Conservation (phyloP, 1,139 yeast species). For the Pneumocystis murina region DNA sequence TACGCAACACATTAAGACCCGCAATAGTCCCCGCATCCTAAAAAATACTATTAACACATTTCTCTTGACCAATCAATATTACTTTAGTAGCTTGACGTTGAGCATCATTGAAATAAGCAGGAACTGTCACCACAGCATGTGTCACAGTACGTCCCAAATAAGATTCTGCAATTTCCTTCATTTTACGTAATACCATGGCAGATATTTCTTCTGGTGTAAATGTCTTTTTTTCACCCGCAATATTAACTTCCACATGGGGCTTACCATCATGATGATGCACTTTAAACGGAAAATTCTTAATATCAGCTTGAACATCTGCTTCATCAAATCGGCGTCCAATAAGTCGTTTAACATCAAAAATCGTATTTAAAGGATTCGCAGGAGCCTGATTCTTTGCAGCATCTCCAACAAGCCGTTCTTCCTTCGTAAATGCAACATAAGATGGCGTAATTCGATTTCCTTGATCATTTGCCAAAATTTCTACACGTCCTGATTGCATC, state of each 20-base stretch:
- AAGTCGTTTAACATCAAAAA: slow-evolving; percentile 63
- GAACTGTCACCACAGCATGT: slow-evolving; percentile 91
- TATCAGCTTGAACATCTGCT: slow-evolving; percentile 63
- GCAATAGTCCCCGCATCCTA: slow-evolving; percentile 89
- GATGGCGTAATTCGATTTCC: slow-evolving; percentile 93
- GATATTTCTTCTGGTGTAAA: slow-evolving; percentile 86
- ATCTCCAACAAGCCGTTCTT: slow-evolving; percentile 83
- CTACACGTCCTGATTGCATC: slow-evolving; percentile 82
- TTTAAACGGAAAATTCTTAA: slow-evolving; percentile 65
- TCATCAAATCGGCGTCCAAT: slow-evolving; percentile 69
- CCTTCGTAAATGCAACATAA: slow-evolving; percentile 70
- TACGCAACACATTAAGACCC: slow-evolving; percentile 84
- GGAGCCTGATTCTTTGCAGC: slow-evolving; percentile 92
- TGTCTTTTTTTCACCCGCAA: slow-evolving; percentile 48
- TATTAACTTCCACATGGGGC: slow-evolving; percentile 65
- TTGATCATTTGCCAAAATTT: slow-evolving; percentile 85
- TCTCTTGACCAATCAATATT: too few species aligned
- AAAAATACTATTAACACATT: not conserved
- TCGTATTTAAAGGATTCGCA: slow-evolving; percentile 60
- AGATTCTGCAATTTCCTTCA: slow-evolving; percentile 88
- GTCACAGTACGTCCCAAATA: slow-evolving; percentile 79
- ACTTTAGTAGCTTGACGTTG: slow-evolving; percentile 92
- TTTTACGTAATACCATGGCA: slow-evolving; percentile 79
- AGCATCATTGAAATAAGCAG: slow-evolving; percentile 95
- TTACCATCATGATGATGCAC: slow-evolving; percentile 57